Conservation (phyloP, 2,329 filamentous ascomycete species). For the Colletotrichum falcatum region DNA sequence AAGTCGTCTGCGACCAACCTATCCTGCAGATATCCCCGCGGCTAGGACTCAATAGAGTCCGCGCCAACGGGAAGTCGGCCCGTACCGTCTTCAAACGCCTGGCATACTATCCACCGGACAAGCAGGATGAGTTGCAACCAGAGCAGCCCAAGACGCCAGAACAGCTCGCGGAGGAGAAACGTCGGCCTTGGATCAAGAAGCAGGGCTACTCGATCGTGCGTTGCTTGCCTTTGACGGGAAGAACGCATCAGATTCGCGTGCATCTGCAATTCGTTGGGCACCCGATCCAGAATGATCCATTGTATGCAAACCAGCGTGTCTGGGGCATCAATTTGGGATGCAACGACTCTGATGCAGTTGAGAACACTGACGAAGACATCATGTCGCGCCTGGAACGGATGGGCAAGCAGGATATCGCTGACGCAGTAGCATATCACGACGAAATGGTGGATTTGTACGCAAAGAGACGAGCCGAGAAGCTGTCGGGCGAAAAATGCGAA, state of each 20-base stretch:
- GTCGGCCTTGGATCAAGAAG: slow-evolving; percentile 61
- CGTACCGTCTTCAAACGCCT: slow-evolving; percentile 91
- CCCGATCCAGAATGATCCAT: slow-evolving; percentile 96
- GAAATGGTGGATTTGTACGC: slow-evolving; percentile 93
- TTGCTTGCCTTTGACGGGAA: slow-evolving; percentile 90
- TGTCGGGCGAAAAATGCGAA: slow-evolving; percentile 86
- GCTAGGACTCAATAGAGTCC: slow-evolving; percentile 91
- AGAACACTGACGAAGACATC: slow-evolving; percentile 87
- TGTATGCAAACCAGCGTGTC: slow-evolving; percentile 94
- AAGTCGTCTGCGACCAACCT: slow-evolving; percentile 92
- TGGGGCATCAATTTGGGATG: slow-evolving; percentile 85
- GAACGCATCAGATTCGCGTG: slow-evolving; percentile 94
- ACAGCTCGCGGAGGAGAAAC: slow-evolving; percentile 43
- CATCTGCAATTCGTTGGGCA: slow-evolving; percentile 95
- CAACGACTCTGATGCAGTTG: slow-evolving; percentile 72
- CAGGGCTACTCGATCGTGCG: slow-evolving; percentile 94
- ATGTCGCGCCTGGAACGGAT: slow-evolving; percentile 87
- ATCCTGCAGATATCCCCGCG: slow-evolving; percentile 96
- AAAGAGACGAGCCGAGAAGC: slow-evolving; percentile 90
- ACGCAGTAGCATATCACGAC: slow-evolving; percentile 92
- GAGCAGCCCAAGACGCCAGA: slow-evolving; percentile 45
- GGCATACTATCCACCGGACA: slow-evolving; percentile 83
- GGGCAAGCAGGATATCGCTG: slow-evolving; percentile 93
- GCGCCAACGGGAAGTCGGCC: slow-evolving; percentile 90
- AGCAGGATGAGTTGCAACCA: slow-evolving; percentile 41